Conservation (phyloP, 805 yeast species). For the Metschnikowia koreensis region DNA sequence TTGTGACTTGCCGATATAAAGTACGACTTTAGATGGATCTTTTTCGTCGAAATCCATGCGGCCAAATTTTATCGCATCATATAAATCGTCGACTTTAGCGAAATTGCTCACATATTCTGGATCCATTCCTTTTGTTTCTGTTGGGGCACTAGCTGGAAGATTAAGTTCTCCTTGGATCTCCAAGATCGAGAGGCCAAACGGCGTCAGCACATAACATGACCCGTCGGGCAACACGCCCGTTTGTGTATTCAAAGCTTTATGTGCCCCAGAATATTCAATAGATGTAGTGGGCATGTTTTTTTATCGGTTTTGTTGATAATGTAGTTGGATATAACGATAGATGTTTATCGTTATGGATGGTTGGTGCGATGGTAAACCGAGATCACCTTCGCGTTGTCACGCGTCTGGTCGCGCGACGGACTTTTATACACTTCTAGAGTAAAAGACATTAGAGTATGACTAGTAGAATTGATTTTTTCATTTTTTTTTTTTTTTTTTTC, state of each 20-base stretch:
- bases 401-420: too few species aligned
- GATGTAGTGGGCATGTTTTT: constrained; percentile 14
- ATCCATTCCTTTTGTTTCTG: constrained; percentile 27
- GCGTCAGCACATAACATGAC: constrained; percentile 40
- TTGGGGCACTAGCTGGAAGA: constrained; percentile 39
- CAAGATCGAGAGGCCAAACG: constrained; percentile 56
- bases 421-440: too few species aligned
- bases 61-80: constrained; percentile 53
- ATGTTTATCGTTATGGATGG: neutral
- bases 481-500: too few species aligned
- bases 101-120: constrained; percentile 35
- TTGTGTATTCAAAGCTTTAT: constrained; percentile 9
- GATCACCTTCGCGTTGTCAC: too few species aligned
- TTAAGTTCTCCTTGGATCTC: constrained; percentile 77
- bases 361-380: neutral
- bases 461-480: too few species aligned
- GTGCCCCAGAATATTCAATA: constrained; percentile 15
- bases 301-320: too few species aligned
- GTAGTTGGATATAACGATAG: neutral
- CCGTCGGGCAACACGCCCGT: constrained; percentile 3
- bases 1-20: constrained; percentile 68
- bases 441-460: too few species aligned
- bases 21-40: constrained; percentile 45
- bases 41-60: constrained; percentile 43
- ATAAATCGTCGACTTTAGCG: constrained; percentile 30